These are phyloP conservation scores for Inonotus obliquus DNA, from an alignment of 1,284 basidiomycete genomes.

Conservation along the genomic window DNA sequence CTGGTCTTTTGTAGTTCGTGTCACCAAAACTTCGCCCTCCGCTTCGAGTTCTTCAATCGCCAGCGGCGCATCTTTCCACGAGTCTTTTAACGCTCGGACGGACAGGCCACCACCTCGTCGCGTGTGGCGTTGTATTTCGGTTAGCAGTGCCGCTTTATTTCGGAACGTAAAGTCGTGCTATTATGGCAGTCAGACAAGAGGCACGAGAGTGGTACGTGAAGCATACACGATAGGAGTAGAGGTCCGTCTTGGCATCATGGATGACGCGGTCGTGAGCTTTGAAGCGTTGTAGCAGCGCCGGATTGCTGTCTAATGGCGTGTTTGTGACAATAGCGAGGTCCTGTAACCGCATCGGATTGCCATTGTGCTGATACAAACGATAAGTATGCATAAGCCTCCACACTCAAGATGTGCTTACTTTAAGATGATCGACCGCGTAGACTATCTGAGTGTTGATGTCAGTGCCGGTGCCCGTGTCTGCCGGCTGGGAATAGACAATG, in stretches of 20 bases:
- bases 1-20: constrained; percentile 78
- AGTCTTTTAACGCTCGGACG: constrained; percentile 82
- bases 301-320: constrained; percentile 70
- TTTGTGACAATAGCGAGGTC: constrained; percentile 79
- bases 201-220: constrained; percentile 1
- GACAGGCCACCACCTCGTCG: constrained; percentile 78
- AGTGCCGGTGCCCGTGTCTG: constrained; percentile 73
- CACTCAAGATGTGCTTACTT: constrained; percentile 36
- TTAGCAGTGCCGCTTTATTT: constrained; percentile 76
- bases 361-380: constrained; percentile 46
- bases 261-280: constrained; percentile 73
- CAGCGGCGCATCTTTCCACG: constrained; percentile 80
- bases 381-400: not conserved
- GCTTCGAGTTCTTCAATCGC: constrained; percentile 84
- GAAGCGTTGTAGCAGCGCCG: constrained; percentile 73
- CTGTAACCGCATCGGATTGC: constrained; percentile 79
- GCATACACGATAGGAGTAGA: constrained; percentile 76
- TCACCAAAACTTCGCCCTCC: constrained; percentile 84
- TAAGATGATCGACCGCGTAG: constrained; percentile 79
- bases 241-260: constrained; percentile 76
- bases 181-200: not conserved
- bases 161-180: constrained; percentile 86
- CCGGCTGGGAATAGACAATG: constrained; percentile 80
- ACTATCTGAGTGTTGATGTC: constrained; percentile 87
- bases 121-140: constrained; percentile 77